Evolutionary conservation across 306 rosid genomes (phyloP).

Genomic region (Malus sylvestris): DNA sequence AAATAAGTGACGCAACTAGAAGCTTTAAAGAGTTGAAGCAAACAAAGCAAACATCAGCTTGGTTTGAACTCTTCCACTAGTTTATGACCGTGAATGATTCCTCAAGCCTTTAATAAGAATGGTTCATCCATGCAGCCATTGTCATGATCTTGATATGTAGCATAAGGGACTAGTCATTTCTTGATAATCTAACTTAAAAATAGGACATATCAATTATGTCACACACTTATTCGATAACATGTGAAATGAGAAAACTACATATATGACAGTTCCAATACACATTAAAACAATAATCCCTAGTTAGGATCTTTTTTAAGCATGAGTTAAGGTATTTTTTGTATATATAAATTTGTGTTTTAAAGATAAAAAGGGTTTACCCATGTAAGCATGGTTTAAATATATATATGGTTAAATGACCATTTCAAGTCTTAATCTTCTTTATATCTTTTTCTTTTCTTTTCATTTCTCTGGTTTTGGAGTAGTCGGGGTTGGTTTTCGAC

Average conservation of each 20-base stretch:
- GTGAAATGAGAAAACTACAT: background rate
- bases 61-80: constrained; percentile 7
- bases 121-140: background rate
- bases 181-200: no score
- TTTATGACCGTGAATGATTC: constrained; percentile 3
- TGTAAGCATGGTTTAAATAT: background rate
- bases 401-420: background rate
- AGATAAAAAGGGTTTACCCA: background rate
- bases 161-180: background rate
- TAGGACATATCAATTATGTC: no score
- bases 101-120: background rate
- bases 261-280: background rate
- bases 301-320: background rate
- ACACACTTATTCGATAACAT: no score
- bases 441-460: no score
- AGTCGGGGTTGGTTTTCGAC: background rate
- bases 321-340: background rate
- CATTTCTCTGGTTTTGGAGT: background rate
- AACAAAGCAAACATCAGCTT: constrained; percentile 5
- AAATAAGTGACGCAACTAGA: constrained; percentile 9
- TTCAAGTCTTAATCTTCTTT: background rate
- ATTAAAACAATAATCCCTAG: background rate
- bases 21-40: constrained; percentile 2
- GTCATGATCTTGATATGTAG: background rate
- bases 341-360: background rate